Base-by-base conservation (phyloP, 106 monocot genomes). In the Chionographis japonica region DNA sequence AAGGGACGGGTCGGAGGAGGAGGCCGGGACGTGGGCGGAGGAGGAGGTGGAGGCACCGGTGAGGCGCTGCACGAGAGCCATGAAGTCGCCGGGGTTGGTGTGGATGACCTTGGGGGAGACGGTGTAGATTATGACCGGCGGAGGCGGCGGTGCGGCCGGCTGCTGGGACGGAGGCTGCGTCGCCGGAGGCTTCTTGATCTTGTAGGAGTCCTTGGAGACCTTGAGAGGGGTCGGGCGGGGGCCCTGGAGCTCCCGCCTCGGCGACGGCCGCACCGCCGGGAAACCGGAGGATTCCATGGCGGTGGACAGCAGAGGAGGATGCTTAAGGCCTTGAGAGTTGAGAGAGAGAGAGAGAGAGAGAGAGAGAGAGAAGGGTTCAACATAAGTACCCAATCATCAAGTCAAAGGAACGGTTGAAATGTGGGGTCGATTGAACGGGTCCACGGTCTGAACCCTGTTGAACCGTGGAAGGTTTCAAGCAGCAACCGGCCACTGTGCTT, bases 71-170 rank as follows among this genome's bases (percentile, higher is more conserved):
- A 90, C 90, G 2, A 86, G 63, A 6, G 83, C 61, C 80, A 75
- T 83, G 83, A 90, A 90, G 41, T 86, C 79, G 54, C 75, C 54
- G 39, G 86, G 83, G 50, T 73, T 61, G 43, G 80, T 69, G 43
- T 80, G 86, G 61, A 90, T 83, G 52, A 90, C 75, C 66, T 83
- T 90, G 6, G 90, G 90, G 2, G 90, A 83, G 20, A 81, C 75
- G 7, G 90, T 64, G 76, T 86, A 84, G 78, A 89, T 89, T 46
- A 89, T 83, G 52, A 89, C 78, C 4, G 86, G 83, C 0, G 54
- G 72, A 15, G 70, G 72, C 12, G 58, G 77, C 12, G 40, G 65
- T 36, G 15, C 46, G 12, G 51, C 41, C 0, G 59, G 59, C 4
- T 52, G 67, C 5, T 68, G 72, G 15, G 50, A 20, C 19, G 4